Base-by-base conservation (phyloP, 2,329 filamentous ascomycete species). In the Claviceps citrina region DNA sequence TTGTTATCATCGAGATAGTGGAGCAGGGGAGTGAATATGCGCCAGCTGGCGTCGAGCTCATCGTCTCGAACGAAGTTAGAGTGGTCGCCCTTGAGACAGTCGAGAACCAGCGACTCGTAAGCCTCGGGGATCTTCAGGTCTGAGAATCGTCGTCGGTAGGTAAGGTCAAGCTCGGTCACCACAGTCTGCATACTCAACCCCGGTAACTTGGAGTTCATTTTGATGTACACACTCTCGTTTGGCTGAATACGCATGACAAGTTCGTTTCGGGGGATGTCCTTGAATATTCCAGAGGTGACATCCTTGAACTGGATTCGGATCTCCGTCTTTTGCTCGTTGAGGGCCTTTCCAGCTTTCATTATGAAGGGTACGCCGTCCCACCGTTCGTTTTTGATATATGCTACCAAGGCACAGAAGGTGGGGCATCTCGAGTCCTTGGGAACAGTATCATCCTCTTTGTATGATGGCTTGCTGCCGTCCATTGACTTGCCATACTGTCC, bases 151-250 rank as follows among this genome's bases (percentile, higher is more conserved):
- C 91, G 81, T 59, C 93, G 79, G 72, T 98, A 98, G 48, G 93
- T 98, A 51, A 98, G 76, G 58, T 98, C 91, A 44, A 98, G 82
- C 69, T 98, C 91, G 44, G 91, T 98, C 52, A 95, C 84, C 30
- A 96, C 91, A 10, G 91, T 98, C 72, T 98, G 91, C 87, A 96
- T 98, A 70, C 86, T 96, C 54, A 98, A 71, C 54, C 91, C 91
- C 16, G 91, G 93, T 44, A 98, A 73, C 73, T 98, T 98, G 24
- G 89, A 96, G 80, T 98, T 98, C 91, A 98, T 98, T 78, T 98
- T 98, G 65, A 96, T 93, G 69, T 98, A 98, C 51, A 98, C 87
- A 59, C 84, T 93, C 73, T 98, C 91, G 68, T 98, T 98, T 54
- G 91, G 91, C 70, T 98, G 91, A 49, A 98, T 93, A 51, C 91